Evolutionary conservation across 768 basidiomycete species (phyloP).

Genomic region (Lactarius deliciosus): DNA sequence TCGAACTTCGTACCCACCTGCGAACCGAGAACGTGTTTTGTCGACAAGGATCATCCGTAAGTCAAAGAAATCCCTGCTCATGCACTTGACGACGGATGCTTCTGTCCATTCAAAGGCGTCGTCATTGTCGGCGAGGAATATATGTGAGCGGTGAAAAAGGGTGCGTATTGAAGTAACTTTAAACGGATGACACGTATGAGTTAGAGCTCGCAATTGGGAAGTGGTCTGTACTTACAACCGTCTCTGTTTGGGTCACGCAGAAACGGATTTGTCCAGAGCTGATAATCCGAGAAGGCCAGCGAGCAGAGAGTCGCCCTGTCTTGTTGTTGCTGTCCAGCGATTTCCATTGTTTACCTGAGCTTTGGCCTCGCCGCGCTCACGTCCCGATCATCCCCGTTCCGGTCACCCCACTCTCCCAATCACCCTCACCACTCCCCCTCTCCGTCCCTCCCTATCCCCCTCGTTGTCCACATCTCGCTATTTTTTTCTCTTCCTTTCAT

Average conservation of each 20-base stretch:
- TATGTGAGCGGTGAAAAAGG: conserved; percentile 45
- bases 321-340: conserved; percentile 23
- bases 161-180: conserved; percentile 41
- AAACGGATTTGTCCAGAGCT: conserved; percentile 62
- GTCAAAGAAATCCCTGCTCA: conserved; percentile 57
- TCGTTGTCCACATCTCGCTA: too few relatives aligned
- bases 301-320: conserved; percentile 52
- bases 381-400: background rate
- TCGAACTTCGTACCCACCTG: conserved; percentile 66
- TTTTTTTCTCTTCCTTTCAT: background rate
- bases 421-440: background rate
- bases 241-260: conserved; percentile 48
- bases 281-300: conserved; percentile 70
- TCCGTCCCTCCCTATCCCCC: too few relatives aligned
- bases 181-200: background rate
- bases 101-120: conserved; percentile 39
- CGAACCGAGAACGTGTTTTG: conserved; percentile 30
- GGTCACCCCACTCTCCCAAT: background rate
- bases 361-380: background rate
- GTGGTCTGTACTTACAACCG: conserved; percentile 47
- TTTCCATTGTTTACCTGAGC: background rate
- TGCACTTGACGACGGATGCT: conserved; percentile 52
- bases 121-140: conserved; percentile 23
- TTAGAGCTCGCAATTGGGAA: background rate
- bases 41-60: conserved; percentile 58